A percentile compares a stretch with the other conserved stretches of the same genome.
These are phyloP conservation scores for Sporisorium sorghi DNA, from an alignment of 1,284 basidiomycete species.

Conservation along the genomic window DNA sequence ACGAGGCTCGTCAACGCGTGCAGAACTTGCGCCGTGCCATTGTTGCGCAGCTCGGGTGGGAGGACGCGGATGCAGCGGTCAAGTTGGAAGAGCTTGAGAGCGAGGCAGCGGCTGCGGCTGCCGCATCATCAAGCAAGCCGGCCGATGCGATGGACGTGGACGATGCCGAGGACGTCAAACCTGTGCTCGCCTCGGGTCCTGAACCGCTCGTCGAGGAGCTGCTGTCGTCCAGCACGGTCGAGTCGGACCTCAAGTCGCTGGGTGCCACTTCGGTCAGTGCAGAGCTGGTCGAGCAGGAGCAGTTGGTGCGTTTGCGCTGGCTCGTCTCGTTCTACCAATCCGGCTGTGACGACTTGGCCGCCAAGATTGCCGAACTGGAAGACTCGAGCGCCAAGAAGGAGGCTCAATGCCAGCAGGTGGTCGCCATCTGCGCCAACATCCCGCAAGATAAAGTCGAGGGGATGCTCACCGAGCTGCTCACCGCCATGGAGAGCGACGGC, in stretches of 20 bases:
- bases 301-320: conserved; percentile 57
- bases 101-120: conserved; percentile 6
- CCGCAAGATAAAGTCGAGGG: conserved; percentile 88
- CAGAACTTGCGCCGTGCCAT: conserved; percentile 57
- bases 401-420: conserved; percentile 88
- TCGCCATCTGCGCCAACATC: conserved; percentile 87
- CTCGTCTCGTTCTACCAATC: conserved; percentile 27
- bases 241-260: conserved; percentile 12
- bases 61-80: conserved; percentile 11
- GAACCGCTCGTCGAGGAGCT: conserved; percentile 13
- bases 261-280: not conserved
- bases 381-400: conserved; percentile 81
- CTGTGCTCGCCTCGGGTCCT: conserved; percentile 2
- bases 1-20: conserved; percentile 53
- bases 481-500: conserved; percentile 88
- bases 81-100: conserved; percentile 20
- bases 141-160: conserved; percentile 40
- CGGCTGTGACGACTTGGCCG: conserved; percentile 71
- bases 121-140: not conserved
- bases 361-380: conserved; percentile 83
- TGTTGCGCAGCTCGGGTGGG: conserved; percentile 73
- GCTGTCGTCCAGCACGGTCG: conserved; percentile 7
- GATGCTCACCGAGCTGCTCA: conserved; percentile 87
- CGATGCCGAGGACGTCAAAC: conserved; percentile 24
- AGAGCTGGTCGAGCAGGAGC: conserved; percentile 18